A percentile compares a stretch with the other conserved stretches of the same genome.
These are phyloP conservation scores for Mycena chlorophos DNA, from an alignment of 768 basidiomycete species.

Conservation along the genomic window DNA sequence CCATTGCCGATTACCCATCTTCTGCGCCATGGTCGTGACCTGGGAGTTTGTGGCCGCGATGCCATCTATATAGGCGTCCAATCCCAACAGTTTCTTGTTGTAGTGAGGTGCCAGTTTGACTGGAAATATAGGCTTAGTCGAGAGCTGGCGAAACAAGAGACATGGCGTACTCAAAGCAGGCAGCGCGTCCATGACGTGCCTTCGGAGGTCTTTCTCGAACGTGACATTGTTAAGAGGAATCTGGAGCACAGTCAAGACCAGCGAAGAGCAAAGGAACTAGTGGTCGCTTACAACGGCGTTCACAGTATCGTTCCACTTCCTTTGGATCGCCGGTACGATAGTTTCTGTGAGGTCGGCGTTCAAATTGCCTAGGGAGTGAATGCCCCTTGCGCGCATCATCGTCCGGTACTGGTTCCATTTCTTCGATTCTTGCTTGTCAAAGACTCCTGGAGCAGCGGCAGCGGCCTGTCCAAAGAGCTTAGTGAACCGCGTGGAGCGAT, in stretches of 20 bases:
- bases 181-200: neutral
- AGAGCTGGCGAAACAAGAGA: neutral
- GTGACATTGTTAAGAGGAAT: neutral
- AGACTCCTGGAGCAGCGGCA: conserved; percentile 1
- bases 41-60: neutral
- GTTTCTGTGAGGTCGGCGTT: conserved; percentile 12
- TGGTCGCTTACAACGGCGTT: too few relatives aligned
- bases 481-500: neutral
- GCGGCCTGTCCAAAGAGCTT: conserved; percentile 8
- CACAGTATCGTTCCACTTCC: conserved; percentile 2
- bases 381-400: conserved; percentile 15
- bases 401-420: conserved; percentile 22
- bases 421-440: neutral
- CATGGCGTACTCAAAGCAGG: neutral
- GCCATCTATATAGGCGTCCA: neutral
- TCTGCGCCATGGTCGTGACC: neutral
- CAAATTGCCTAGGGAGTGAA: conserved; percentile 8
- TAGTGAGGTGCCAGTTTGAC: neutral
- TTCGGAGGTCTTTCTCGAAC: neutral
- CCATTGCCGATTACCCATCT: conserved; percentile 15
- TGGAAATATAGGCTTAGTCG: neutral
- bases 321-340: neutral
- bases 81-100: conserved; percentile 1
- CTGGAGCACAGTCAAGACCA: too few relatives aligned
- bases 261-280: too few relatives aligned